A percentile compares a stretch with the other conserved stretches of the same genome.
phyloP scores from a whole-genome alignment of 768 basidiomycete species.

The Pleurotus giganteus region DNA sequence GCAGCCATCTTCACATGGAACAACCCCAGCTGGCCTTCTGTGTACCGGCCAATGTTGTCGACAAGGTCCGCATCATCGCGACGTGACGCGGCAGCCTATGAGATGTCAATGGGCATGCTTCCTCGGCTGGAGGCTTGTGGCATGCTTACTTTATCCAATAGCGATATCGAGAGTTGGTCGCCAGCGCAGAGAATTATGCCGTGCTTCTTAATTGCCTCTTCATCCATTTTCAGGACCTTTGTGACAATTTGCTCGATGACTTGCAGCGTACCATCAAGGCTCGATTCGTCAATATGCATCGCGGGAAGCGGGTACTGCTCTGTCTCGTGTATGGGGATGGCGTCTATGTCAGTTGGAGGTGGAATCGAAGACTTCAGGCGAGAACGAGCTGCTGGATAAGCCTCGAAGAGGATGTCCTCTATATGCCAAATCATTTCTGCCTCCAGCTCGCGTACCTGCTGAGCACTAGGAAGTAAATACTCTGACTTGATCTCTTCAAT shows the following conservation, averaged over 20 bases:
- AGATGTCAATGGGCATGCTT: conserved; percentile 2
- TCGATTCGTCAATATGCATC: conserved; percentile 21
- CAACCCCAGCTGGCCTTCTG: conserved; percentile 19
- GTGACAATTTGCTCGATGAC: conserved; percentile 12
- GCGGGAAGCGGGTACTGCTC: conserved; percentile 13
- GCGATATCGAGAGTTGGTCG: conserved; percentile 12
- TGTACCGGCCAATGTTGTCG: conserved; percentile 17
- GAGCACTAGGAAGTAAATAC: background rate
- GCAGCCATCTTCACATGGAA: conserved; percentile 25
- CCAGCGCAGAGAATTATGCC: conserved; percentile 15
- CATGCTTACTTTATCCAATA: conserved; percentile 10
- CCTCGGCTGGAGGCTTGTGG: conserved; percentile 1
- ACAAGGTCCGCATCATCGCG: conserved; percentile 16
- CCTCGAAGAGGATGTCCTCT: conserved; percentile 2
- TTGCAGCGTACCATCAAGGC: conserved; percentile 14
- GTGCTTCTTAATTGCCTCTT: conserved; percentile 9
- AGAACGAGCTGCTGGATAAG: background rate
- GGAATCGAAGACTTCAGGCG: background rate
- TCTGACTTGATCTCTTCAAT: background rate
- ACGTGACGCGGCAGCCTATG: conserved; percentile 18
- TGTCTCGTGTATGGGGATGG: conserved; percentile 16
- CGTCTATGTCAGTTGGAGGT: background rate
- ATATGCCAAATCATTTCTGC: conserved; percentile 9
- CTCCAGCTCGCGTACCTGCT: conserved; percentile 12
- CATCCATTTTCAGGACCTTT: background rate